Base-by-base conservation (phyloP, 2,329 filamentous ascomycete genomes). In the Stachybotrys elegans region DNA sequence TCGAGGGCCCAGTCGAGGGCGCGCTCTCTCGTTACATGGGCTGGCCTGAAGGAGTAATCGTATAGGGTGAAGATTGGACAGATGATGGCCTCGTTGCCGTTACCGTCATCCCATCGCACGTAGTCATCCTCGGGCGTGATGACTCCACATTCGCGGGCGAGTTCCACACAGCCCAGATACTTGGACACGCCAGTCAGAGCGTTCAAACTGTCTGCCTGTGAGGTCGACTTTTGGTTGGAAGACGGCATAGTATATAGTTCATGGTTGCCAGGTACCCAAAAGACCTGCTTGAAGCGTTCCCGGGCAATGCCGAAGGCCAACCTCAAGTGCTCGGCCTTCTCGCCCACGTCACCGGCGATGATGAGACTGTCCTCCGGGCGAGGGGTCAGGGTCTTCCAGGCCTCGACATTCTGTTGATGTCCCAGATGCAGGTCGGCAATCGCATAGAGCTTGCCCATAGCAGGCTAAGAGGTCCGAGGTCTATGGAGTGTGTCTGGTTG, bases 1-100 rank as follows among this genome's bases (percentile, higher is more conserved):
- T 63, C 61, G 47, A 58, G 55, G n/a, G 64, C 64, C 64, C 64
- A 67, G 21, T 49, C 48, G 22, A 66, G 48, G 1, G 75, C 76
- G 17, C 65, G 58, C 45, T 74, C 74, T 8, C 80, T 67, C 37
- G 75, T 52, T 29, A 40, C 38, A 29, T 40, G 22, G 2, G 57
- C 62, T 0, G 77, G 77, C 0, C 76, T 65, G 57, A 79, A 81
- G 48, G 67, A 74, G 59, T 81, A 81, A 59, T 81, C 77, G 63
- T 80, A 81, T 13, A 81, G 62, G 1, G 76, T 79, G 63, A 80
- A 81, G 40, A 78, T 69, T 23, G 73, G 77, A 23, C 72, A 74
- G 32, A 81, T 68, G 29, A 80, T 47, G 6, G 63, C 72, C 5
- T 70, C 70, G 4, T 65, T 65, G 19, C 69, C 71, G 7, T 69